Conservation (phyloP, 2,329 filamentous ascomycete species). For the Thielaviopsis musarum region DNA sequence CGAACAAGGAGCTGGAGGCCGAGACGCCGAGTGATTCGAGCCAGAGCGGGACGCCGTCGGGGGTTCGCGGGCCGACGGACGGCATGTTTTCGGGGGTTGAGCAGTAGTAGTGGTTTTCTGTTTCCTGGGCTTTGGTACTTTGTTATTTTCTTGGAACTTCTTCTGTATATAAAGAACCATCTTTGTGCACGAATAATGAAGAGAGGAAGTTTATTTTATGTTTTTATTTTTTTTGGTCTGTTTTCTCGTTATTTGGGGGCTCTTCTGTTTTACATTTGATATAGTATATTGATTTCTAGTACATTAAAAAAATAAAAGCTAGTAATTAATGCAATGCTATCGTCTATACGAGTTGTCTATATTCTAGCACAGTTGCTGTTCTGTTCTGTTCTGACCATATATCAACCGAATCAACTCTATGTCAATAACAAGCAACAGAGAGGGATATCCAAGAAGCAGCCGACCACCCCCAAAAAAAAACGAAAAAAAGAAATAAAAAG, state of each 20-base stretch:
- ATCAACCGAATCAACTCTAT: background rate
- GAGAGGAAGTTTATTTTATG: background rate
- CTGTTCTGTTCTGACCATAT: background rate
- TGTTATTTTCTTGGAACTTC: background rate
- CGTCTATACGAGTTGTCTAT: background rate
- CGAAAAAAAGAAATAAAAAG: too few relatives aligned
- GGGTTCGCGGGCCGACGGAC: background rate
- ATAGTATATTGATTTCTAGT: background rate
- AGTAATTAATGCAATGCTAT: background rate
- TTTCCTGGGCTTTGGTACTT: background rate
- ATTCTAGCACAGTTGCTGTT: background rate
- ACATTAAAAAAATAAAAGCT: background rate
- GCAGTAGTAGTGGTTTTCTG: background rate
- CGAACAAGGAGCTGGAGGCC: slow-evolving; percentile 47
- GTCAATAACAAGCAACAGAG: background rate
- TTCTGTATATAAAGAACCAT: background rate
- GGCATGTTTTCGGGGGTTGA: slow-evolving; percentile 4
- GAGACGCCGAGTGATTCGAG: slow-evolving; percentile 42
- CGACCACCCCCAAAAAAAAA: background rate
- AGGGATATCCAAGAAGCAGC: background rate
- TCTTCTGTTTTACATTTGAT: background rate
- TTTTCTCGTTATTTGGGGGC: background rate
- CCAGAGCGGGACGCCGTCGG: slow-evolving; percentile 13
- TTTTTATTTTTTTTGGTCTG: background rate
- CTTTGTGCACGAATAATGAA: too few relatives aligned